These are phyloP conservation scores for Cetraspora pellucida DNA, from an alignment of 192 early-diverging fungal genomes.

Conservation along the genomic window DNA sequence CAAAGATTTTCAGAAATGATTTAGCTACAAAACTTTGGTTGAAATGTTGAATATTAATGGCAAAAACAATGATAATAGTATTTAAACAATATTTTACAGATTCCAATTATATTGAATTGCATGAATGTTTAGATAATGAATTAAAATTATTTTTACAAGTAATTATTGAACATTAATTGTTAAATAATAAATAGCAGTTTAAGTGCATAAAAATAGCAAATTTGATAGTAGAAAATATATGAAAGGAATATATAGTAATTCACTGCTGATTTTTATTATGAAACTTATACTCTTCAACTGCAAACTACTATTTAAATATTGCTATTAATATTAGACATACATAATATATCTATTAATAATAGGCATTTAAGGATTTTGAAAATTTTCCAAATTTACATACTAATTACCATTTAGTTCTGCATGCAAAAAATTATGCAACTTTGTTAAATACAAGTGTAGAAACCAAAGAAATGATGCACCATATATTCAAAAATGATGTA, in stretches of 20 bases:
- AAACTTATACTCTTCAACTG: too few species aligned
- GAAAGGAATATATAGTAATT: too few species aligned
- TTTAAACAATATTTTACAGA: neutral
- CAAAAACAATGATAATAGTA: neutral
- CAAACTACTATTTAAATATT: too few species aligned
- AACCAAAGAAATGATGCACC: neutral
- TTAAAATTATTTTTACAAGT: neutral
- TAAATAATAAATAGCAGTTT: too few species aligned
- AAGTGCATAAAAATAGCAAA: too few species aligned
- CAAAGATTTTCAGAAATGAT: neutral
- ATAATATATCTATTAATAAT: neutral
- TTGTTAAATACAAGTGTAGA: neutral
- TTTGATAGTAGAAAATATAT: too few species aligned
- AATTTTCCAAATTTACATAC: neutral
- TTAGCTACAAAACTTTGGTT: constrained; percentile 1
- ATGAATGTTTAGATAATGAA: neutral
- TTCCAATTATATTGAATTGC: neutral
- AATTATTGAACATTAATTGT: neutral
- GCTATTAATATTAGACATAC: too few species aligned
- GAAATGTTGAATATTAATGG: neutral
- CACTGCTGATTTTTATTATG: too few species aligned
- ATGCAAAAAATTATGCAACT: neutral
- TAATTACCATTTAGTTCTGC: neutral
- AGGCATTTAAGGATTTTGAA: neutral
- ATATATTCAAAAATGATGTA: neutral